Evolutionary conservation across 176 grass and related monocot genomes (phyloP).

Genomic region (Oryza officinalis): DNA sequence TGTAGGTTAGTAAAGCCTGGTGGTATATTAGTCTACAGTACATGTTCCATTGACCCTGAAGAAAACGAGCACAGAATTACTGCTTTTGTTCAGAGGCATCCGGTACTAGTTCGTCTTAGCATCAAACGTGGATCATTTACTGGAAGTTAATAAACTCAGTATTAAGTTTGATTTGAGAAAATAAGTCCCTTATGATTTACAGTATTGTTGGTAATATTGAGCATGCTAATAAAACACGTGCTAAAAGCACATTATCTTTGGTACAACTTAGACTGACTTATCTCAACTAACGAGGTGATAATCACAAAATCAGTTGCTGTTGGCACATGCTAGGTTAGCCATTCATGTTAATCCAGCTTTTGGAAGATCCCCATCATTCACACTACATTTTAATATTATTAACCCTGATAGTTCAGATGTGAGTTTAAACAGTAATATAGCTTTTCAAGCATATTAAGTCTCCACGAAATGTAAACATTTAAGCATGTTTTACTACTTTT

Average conservation of each 20-base stretch:
- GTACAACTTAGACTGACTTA: background rate
- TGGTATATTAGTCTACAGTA: constrained; percentile 89
- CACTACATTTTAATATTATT: constrained; percentile 19
- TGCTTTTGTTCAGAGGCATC: constrained; percentile 84
- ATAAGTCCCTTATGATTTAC: background rate
- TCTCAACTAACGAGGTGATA: background rate
- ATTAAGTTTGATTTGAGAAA: constrained; percentile 9
- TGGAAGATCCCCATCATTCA: constrained; percentile 11
- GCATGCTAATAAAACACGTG: background rate
- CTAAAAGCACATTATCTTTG: background rate
- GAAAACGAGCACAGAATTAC: constrained; percentile 78
- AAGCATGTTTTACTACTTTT: background rate
- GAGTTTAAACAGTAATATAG: constrained; percentile 15
- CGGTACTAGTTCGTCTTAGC: constrained; percentile 45
- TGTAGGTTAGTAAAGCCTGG: constrained; percentile 86
- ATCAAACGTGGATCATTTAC: constrained; percentile 23
- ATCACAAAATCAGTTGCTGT: background rate
- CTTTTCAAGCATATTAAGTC: constrained; percentile 8
- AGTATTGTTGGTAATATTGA: constrained; percentile 29
- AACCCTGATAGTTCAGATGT: constrained; percentile 1
- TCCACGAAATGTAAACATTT: constrained; percentile 7
- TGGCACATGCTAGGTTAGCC: background rate
- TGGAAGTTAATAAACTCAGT: constrained; percentile 38
- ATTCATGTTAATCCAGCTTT: constrained; percentile 17
- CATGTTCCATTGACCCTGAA: constrained; percentile 88